Conservation (phyloP, 2,329 filamentous ascomycete species). For the Ophiostoma perfectum region DNA sequence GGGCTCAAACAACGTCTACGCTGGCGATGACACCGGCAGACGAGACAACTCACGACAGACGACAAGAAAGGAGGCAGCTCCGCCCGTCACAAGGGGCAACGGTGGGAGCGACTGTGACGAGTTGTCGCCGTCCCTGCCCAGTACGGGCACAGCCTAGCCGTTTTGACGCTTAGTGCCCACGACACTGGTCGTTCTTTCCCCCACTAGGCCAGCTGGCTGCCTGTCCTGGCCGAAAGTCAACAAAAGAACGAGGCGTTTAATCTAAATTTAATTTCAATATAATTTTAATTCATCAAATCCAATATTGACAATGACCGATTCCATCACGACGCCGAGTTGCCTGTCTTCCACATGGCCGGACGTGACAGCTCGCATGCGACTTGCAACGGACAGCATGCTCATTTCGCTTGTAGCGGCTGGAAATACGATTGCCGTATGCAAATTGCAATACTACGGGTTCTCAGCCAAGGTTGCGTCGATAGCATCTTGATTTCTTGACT, state of each 20-base stretch:
- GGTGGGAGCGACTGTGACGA: constrained; percentile 17
- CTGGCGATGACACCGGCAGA: not conserved
- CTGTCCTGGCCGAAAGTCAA: constrained; percentile 25
- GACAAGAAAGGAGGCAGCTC: constrained; percentile 3
- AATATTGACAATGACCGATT: too few relatives aligned
- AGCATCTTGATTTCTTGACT: not conserved
- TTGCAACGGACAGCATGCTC: too few relatives aligned
- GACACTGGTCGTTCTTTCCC: constrained; percentile 10
- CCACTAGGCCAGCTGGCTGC: constrained; percentile 24
- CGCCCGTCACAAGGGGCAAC: constrained; percentile 27
- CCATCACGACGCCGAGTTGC: too few relatives aligned
- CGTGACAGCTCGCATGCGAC: too few relatives aligned
- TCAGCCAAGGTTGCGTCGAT: not conserved
- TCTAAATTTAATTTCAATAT: not conserved
- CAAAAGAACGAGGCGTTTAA: constrained; percentile 16
- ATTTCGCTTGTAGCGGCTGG: not conserved
- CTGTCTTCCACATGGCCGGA: too few relatives aligned
- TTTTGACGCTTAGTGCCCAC: constrained; percentile 20
- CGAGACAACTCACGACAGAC: not conserved
- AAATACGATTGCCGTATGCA: not conserved
- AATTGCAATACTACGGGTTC: not conserved
- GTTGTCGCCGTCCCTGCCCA: not conserved
- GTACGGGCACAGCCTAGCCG: constrained; percentile 20
- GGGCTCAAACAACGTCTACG: not conserved
- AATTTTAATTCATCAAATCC: not conserved